Conservation (phyloP, 345 rosid genomes). For the Geranium brycei region DNA sequence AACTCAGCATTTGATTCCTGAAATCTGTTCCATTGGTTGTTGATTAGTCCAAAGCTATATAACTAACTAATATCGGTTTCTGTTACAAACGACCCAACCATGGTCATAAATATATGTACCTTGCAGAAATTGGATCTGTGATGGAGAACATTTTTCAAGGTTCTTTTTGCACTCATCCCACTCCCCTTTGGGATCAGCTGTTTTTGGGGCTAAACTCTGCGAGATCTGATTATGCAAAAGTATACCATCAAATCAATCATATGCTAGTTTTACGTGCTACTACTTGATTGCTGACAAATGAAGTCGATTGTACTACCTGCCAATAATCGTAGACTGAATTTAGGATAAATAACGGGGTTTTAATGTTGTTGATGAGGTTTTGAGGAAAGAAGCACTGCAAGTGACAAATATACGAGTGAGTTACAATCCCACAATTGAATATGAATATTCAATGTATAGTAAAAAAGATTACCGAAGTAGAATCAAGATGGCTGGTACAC, state of each 20-base stretch:
- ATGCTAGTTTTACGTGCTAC: too few relatives aligned
- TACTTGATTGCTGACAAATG: too few relatives aligned
- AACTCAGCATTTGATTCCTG: constrained; percentile 66
- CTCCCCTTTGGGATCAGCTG: constrained; percentile 77
- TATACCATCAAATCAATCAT: neutral
- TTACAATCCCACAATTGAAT: neutral
- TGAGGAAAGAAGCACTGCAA: constrained; percentile 97
- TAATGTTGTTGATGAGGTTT: constrained; percentile 51
- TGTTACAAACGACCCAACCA: neutral
- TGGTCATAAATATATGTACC: constrained; percentile 20
- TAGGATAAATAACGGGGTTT: constrained; percentile 67
- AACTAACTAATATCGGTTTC: too few relatives aligned
- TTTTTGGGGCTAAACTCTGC: constrained; percentile 69
- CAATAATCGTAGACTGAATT: constrained; percentile 90
- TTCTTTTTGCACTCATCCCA: constrained; percentile 70
- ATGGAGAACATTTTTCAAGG: constrained; percentile 48
- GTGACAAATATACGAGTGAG: constrained; percentile 8
- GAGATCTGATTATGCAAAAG: constrained; percentile 38
- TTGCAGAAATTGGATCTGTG: constrained; percentile 63
- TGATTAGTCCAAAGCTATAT: neutral
- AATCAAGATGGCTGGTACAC: constrained; percentile 72
- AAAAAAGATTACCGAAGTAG: constrained; percentile 52
- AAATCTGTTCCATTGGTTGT: constrained; percentile 35
- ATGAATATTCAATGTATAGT: neutral
- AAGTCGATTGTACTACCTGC: constrained; percentile 48